Percentiles rank a stretch among this genome's conserved stretches.
phyloP scores from a whole-genome alignment of 2,329 filamentous ascomycete genomes.

The Paraphaeosphaeria sporulosa region DNA sequence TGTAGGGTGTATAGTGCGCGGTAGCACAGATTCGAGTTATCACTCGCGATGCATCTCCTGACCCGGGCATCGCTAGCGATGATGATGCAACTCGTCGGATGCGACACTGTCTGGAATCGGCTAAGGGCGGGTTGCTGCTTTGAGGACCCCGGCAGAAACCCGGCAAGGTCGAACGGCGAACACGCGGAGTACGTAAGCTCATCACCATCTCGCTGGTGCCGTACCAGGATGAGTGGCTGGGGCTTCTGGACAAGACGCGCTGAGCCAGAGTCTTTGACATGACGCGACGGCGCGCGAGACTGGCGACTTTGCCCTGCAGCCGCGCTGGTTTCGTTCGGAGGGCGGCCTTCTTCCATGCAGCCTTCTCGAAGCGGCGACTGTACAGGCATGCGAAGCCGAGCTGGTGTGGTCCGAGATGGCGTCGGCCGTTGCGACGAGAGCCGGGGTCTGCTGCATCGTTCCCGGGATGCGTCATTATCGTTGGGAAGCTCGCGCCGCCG shows the following conservation, averaged over 20 bases:
- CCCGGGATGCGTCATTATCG: constrained; percentile 7
- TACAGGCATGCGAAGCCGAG: constrained; percentile 18
- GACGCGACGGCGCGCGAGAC: background rate
- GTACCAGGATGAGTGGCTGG: background rate
- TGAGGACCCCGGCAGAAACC: constrained; percentile 25
- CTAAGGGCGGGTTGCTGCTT: constrained; percentile 36
- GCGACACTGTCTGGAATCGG: constrained; percentile 35
- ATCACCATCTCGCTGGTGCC: background rate
- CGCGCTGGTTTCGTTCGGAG: background rate
- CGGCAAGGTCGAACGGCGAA: constrained; percentile 6
- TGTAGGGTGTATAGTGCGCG: background rate
- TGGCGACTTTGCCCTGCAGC: background rate
- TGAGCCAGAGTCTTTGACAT: background rate
- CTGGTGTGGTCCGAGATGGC: background rate
- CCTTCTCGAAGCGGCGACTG: constrained; percentile 23
- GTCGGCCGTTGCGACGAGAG: constrained; percentile 6
- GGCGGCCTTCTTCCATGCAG: constrained; percentile 17
- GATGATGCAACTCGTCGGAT: constrained; percentile 12
- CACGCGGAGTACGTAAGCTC: constrained; percentile 24
- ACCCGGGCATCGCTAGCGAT: background rate
- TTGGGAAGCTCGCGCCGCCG: background rate
- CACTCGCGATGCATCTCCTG: background rate
- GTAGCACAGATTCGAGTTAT: background rate
- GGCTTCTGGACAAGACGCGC: background rate
- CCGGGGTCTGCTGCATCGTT: constrained; percentile 2